phyloP scores from a whole-genome alignment of 2,329 filamentous ascomycete genomes.

The Raffaelea deltoideospora region DNA sequence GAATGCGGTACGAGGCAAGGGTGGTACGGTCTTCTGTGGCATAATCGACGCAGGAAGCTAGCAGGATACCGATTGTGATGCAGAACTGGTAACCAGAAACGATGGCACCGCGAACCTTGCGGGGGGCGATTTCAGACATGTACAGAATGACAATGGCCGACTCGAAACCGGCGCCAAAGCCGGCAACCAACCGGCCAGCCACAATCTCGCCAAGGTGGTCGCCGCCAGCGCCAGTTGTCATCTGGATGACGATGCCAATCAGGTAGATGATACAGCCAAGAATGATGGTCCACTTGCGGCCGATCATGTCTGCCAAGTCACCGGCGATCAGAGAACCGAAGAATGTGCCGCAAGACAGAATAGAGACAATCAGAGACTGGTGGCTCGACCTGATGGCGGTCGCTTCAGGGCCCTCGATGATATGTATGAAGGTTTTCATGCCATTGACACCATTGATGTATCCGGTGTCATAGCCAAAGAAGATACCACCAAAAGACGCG shows the following conservation, averaged over 20 bases:
- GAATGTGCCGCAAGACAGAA: slow-evolving; percentile 66
- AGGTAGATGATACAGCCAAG: slow-evolving; percentile 57
- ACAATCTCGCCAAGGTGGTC: slow-evolving; percentile 47
- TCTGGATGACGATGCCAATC: slow-evolving; percentile 53
- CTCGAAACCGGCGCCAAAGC: slow-evolving; percentile 67
- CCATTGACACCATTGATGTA: slow-evolving; percentile 55
- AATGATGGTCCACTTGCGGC: slow-evolving; percentile 58
- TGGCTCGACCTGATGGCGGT: slow-evolving; percentile 23
- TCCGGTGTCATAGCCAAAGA: slow-evolving; percentile 68
- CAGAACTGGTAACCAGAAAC: slow-evolving; percentile 57
- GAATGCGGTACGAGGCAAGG: slow-evolving; percentile 62
- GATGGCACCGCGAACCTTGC: slow-evolving; percentile 41
- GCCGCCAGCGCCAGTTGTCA: slow-evolving; percentile 29
- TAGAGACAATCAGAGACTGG: slow-evolving; percentile 51
- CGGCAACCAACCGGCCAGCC: slow-evolving; percentile 58
- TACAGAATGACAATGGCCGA: slow-evolving; percentile 71
- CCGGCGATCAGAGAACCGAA: slow-evolving; percentile 64
- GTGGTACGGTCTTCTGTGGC: slow-evolving; percentile 46
- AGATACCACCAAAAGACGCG: slow-evolving; percentile 57
- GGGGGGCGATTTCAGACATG: slow-evolving; percentile 69
- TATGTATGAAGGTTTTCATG: slow-evolving; percentile 32
- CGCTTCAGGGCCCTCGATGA: slow-evolving; percentile 28
- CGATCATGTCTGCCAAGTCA: slow-evolving; percentile 61
- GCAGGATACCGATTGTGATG: slow-evolving; percentile 55
- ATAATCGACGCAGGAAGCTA: slow-evolving; percentile 48